Base-by-base conservation (phyloP, 768 basidiomycete genomes). In the Strobilomyces dryophilus region DNA sequence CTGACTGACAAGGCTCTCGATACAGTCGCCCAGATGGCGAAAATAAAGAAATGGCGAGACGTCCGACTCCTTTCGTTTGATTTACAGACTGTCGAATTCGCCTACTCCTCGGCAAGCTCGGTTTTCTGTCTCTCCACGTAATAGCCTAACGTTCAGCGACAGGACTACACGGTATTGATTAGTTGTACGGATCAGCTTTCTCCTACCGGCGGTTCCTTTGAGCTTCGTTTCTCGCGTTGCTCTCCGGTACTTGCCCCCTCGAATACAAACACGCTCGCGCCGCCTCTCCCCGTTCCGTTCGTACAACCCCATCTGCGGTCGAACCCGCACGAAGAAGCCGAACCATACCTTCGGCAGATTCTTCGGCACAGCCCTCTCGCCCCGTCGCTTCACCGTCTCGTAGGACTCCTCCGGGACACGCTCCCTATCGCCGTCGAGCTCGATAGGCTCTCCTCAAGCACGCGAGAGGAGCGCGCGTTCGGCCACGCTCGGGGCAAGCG, bases 51-150 rank as follows among this genome's bases (percentile, higher is more conserved):
- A 27, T 93, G 88, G 85, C 71, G 71, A 20, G 91, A 88, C 61
- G 82, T 95, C 18, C 80, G 81, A n/a, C 72, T 95, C 47, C 77
- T 94, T 53, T 92, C 89, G 5, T 95, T 95, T 67, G 92, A 95
- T 68, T 73, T 95, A 15, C 92, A 92, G 62, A 92, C 91, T 0
- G 92, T 94, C n/a, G 87, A 93, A 61, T 88, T 95, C 64, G 82
- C 83, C 2, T 95, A 95, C 65, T 80, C 86, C 10, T 71, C 71
- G 48, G 88, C 83, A 65, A 56, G 73, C 34, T 40, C 48, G 8
- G 56, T 7, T 4, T 10, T 47, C 29, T 26, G 12, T 32, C 17
- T 35, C 8, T 34, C 10, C 17, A 1, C 10, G 6, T 39, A n/a
- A 27, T 40, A 9, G 9, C 15, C 29, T 55, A 20, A 59, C 31